Evolutionary conservation across 2,329 filamentous ascomycete species (phyloP), one percentile per base, ranked within the genome.

Genomic region (Paecilomyces formosus): DNA sequence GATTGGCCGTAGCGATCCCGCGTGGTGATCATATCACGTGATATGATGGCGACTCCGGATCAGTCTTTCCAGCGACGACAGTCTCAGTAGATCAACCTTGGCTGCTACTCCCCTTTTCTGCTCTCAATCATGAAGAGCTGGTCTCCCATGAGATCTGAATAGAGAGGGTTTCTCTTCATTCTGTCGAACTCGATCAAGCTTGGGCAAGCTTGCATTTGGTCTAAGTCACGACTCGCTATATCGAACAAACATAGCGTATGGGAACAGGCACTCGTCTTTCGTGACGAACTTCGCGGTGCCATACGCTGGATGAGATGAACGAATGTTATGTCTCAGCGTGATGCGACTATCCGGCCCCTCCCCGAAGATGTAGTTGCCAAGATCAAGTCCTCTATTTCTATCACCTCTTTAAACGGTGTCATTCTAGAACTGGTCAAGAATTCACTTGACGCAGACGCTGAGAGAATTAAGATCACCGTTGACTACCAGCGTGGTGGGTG

Each of bases 321-420:
- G 9, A 45, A 18, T 45, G 39, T 45, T 45, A 45, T 45, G 39
- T 45, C 39, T 45, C 39, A 18, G 18, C 39, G 39, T 45, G 39
- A 45, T 45, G 5, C n/a, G 15, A 18, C n/a, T 45, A 93, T 94
- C 68, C 80, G 81, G 63, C 85, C 81, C 55, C 81, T 96, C 60
- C 88, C 91, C 12, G 76, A 82, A 39, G 81, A 89, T 64, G 90
- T 89, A 58, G 81, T 86, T 65, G 84, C 88, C 54, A 90, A 92
- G 71, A 88, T 99, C 76, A 89, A 88, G 70, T 96, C 93, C 0
- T 95, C 93, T 0, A 85, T 85, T n/a, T 80, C 83, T 57, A 88
- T 97, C 65, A 88, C 86, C 1, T 88, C 86, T 52, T 78, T 97
- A 31, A 88, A 87, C 65, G 82, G 78, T 26, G 91, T 89, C 3